Evolutionary conservation across 2,329 filamentous ascomycete species (phyloP), one percentile per base, ranked within the genome.

Genomic region (Ascochyta koolunga): DNA sequence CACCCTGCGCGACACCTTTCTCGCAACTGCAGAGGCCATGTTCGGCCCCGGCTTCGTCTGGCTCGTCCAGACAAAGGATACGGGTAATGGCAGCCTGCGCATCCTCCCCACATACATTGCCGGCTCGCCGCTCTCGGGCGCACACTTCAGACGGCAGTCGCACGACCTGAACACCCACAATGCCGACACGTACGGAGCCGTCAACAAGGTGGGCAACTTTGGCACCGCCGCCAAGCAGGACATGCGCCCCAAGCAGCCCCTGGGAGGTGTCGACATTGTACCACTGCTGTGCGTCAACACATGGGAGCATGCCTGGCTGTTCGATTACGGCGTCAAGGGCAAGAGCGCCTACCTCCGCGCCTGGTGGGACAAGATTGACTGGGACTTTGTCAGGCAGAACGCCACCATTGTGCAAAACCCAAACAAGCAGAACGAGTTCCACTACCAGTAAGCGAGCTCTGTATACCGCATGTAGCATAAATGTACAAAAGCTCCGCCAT

Each of bases 11-110:
- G 82, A 83, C 65, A 90, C 95, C 73, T 87, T 99, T 76, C 77
- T 95, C 69, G 80, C 87, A 61, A 96, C 89, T 35, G 93, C 93
- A 54, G 82, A 86, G 63, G 84, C 87, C 78, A 97, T 98, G 92
- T 98, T 99, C 79, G 95, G 93, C 49, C 93, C 93, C 0, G 95
- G 95, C 61, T 98, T 96, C 78, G 89, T 98, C 72, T 99, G 95
- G 95, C 87, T 99, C 58, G 90, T 97, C 67, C 71, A 80, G 36
- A 77, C 78, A 47, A 71, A 74, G 51, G 70, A 80, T 21, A 56
- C 56, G 18, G 76, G 79, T 27, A 82, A 77, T 47, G 67, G 75
- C 80, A 67, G 81, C 33, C 77, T 78, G 78, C 86, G 87, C 68
- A 84, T 99, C 69, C 82, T 99, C 54, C 83, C 86, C 66, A 99